Evolutionary conservation across 2,329 filamentous ascomycete species (phyloP).

Genomic region (Aspergillus brasiliensis): DNA sequence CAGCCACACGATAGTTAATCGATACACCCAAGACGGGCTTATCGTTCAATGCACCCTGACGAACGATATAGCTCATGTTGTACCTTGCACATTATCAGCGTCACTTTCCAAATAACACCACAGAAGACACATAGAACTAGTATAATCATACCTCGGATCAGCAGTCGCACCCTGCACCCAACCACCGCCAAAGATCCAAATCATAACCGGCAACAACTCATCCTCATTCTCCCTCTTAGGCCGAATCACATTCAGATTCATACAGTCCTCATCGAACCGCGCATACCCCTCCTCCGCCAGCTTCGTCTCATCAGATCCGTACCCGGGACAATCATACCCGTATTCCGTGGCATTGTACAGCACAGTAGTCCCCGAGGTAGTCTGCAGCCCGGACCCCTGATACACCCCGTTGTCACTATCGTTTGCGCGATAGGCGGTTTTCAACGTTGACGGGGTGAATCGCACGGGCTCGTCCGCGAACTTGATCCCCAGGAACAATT

Average conservation of each 20-base stretch:
- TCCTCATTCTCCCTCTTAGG: slow-evolving; percentile 10
- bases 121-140: not conserved
- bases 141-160: slow-evolving; percentile 29
- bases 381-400: not conserved
- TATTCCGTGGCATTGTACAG: slow-evolving; percentile 35
- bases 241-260: slow-evolving; percentile 32
- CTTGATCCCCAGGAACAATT: slow-evolving; percentile 34
- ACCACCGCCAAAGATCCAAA: slow-evolving; percentile 37
- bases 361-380: slow-evolving; percentile 1
- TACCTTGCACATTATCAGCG: slow-evolving; percentile 21
- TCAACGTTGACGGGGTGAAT: slow-evolving; percentile 29
- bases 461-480: slow-evolving; percentile 31
- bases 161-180: slow-evolving; percentile 35
- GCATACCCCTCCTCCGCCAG: slow-evolving; percentile 25
- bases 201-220: slow-evolving; percentile 29
- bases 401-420: slow-evolving; percentile 25
- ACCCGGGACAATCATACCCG: slow-evolving; percentile 34
- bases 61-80: slow-evolving; percentile 36
- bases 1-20: slow-evolving; percentile 34
- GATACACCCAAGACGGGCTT: slow-evolving; percentile 35
- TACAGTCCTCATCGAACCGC: slow-evolving; percentile 28
- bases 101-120: too few species aligned
- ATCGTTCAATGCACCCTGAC: slow-evolving; percentile 29
- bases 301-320: slow-evolving; percentile 31
- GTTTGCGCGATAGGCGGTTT: slow-evolving; percentile 21